Base-by-base conservation (phyloP, 805 yeast species). In the Wickerhamiella siamensis region DNA sequence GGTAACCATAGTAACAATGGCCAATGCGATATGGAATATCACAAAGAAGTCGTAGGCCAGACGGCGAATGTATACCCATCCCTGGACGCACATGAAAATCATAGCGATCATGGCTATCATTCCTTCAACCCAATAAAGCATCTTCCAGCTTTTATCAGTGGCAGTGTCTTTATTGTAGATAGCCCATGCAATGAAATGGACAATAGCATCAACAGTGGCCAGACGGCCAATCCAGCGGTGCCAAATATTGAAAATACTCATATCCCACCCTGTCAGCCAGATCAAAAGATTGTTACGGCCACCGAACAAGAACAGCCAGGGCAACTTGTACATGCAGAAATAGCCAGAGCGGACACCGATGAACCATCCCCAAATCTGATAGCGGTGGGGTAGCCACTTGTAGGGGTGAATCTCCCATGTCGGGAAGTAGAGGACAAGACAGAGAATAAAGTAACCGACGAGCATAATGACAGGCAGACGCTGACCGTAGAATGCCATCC, bases 201-300 rank as follows among this genome's bases (percentile, higher is more conserved):
- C 58, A 32, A 74, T 50, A 3, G 67, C 67, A 40, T 72, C 57
- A 16, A 70, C 47, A 17, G 67, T 61, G 49, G 69, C 59, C 0
- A 70, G 60, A 47, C 77, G 65, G 0, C 81, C 77, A 36, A 66
- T 54, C 78, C 79, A 74, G 55, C 70, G 74, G 58, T 80, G 88
- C 51, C 70, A 71, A 31, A 63, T 57, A 45, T 72, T 61, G 59
- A 79, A 77, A 1, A 75, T 65, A 4, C 73, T 53, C 49, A 68
- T 73, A 1, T 71, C 54, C 59, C 77, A 63, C 2, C 82, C 80
- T 2, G 82, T 67, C 8, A 76, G 44, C 52, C 61, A 63, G 46
- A 69, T 69, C 52, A 78, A 62, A 26, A 79, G 70, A 53, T 77
- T 79, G 54, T 79, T 79, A 55, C 84, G 66, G 27, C 77, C 77